A percentile compares a stretch with the other conserved stretches of the same genome.
Evolutionary conservation across 2,329 filamentous ascomycete species (phyloP).

Genomic region (Cladosporium cucumerinum): DNA sequence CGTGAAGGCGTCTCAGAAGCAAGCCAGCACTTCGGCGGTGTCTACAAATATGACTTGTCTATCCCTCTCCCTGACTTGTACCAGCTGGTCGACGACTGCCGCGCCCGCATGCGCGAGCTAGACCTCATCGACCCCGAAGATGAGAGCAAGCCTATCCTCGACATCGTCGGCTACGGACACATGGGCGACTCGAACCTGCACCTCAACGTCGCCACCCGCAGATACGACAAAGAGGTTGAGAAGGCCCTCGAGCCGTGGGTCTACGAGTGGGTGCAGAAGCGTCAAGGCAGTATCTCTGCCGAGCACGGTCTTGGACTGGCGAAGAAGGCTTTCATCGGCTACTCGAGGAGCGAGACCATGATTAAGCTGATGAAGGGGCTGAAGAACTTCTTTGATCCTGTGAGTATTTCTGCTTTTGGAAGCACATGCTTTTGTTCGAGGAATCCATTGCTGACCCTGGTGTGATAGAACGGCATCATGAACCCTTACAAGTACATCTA

Average conservation of each 20-base stretch:
- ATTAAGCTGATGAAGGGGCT: constrained; percentile 90
- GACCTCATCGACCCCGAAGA: constrained; percentile 72
- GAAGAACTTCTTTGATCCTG: constrained; percentile 90
- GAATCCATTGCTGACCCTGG: constrained; percentile 20
- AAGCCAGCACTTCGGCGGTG: constrained; percentile 84
- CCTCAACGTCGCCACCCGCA: constrained; percentile 78
- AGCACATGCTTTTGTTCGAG: not conserved
- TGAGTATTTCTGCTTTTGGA: constrained; percentile 48
- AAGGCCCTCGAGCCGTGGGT: constrained; percentile 87
- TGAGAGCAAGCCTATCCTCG: constrained; percentile 72
- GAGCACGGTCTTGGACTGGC: constrained; percentile 92
- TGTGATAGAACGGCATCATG: constrained; percentile 84
- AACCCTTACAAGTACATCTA: constrained; percentile 95
- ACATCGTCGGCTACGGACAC: constrained; percentile 94
- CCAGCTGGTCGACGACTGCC: constrained; percentile 79
- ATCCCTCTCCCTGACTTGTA: constrained; percentile 89
- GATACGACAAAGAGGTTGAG: constrained; percentile 86
- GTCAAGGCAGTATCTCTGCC: constrained; percentile 89
- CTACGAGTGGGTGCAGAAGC: constrained; percentile 91
- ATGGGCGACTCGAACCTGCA: constrained; percentile 98
- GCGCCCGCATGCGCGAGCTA: constrained; percentile 66
- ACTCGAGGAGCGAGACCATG: constrained; percentile 85
- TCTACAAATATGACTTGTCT: constrained; percentile 98
- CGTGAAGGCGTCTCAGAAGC: constrained; percentile 90
- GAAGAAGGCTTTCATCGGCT: constrained; percentile 94